phyloP scores from a whole-genome alignment of 148 eudicot genomes.

The Chenopodium berlandieri region DNA sequence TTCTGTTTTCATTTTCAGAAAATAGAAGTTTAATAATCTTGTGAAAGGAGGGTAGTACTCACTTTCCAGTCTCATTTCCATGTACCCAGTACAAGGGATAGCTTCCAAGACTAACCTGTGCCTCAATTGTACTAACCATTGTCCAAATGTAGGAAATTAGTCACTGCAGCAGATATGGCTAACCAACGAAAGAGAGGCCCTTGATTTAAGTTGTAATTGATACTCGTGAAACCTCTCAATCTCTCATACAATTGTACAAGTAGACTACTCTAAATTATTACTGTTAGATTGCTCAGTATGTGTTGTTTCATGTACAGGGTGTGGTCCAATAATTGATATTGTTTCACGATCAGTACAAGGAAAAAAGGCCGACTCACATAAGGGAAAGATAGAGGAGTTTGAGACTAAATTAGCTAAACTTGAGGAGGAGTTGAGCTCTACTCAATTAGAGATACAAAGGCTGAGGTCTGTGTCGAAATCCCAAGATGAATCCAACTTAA shows the following conservation, averaged over 20 bases:
- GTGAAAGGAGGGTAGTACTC: too few species aligned
- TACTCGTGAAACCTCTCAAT: background rate
- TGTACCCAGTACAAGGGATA: background rate
- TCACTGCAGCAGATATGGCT: background rate
- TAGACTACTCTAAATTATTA: background rate
- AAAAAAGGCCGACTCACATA: slow-evolving; percentile 10
- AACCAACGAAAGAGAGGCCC: background rate
- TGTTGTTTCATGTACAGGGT: slow-evolving; percentile 15
- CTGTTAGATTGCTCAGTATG: background rate
- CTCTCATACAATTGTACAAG: background rate
- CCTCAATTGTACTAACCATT: background rate
- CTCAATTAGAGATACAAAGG: slow-evolving; percentile 2
- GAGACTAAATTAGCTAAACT: slow-evolving; percentile 25
- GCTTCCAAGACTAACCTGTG: background rate
- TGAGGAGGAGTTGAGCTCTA: slow-evolving; percentile 18
- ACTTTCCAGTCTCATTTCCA: background rate
- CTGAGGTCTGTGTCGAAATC: background rate
- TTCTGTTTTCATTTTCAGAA: background rate
- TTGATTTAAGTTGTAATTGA: too few species aligned
- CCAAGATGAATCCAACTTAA: background rate
- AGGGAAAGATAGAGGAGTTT: slow-evolving; percentile 22
- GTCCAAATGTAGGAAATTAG: background rate
- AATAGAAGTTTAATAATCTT: background rate
- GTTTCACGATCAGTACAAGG: slow-evolving; percentile 23
- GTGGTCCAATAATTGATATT: slow-evolving; percentile 29